These are phyloP conservation scores for Heimioporus sp. DNA, from an alignment of 768 basidiomycete species.

Conservation along the genomic window DNA sequence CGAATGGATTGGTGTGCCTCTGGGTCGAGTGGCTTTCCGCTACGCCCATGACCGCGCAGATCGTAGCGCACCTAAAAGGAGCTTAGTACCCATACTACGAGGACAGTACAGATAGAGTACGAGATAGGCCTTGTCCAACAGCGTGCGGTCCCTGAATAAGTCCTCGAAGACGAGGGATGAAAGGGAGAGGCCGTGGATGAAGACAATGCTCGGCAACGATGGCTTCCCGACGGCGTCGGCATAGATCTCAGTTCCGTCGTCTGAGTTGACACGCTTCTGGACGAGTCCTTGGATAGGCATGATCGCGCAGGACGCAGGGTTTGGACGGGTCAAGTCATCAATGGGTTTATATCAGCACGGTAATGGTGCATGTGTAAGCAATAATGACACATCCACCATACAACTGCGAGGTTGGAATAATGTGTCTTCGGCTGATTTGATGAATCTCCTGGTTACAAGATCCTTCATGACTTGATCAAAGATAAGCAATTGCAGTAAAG, in stretches of 20 bases:
- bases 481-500: no score
- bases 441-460: no score
- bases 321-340: no score
- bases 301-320: background rate
- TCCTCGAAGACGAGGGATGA: slow-evolving; percentile 5
- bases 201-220: slow-evolving; percentile 1
- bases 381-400: no score
- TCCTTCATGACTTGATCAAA: no score
- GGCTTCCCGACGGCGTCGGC: slow-evolving; percentile 6
- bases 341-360: no score
- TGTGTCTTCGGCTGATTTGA: no score
- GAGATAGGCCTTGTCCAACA: slow-evolving; percentile 3
- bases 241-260: slow-evolving; percentile 6
- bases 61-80: slow-evolving; percentile 4
- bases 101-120: background rate
- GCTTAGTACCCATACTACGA: background rate
- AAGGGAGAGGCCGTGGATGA: slow-evolving; percentile 5
- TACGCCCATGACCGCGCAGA: slow-evolving; percentile 6
- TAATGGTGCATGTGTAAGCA: no score
- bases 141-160: slow-evolving; percentile 2
- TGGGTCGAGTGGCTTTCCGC: slow-evolving; percentile 1
- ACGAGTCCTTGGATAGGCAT: slow-evolving; percentile 1
- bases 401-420: no score
- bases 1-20: slow-evolving; percentile 5
- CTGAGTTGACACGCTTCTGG: background rate